Base-by-base conservation (phyloP, 2,329 filamentous ascomycete species). In the Aureobasidium melanogenum region DNA sequence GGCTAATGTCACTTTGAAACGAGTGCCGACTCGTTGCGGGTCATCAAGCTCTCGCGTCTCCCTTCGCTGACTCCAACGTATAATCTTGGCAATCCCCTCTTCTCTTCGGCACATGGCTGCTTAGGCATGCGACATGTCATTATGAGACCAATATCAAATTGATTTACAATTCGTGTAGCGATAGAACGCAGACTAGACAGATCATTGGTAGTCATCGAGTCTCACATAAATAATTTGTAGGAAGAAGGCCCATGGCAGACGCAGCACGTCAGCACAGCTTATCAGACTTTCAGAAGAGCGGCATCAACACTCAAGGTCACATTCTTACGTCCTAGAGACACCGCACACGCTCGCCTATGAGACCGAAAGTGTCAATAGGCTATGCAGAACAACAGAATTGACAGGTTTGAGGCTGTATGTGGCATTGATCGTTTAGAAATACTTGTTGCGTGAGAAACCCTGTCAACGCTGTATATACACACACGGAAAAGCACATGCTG, bases 61-160 rank as follows among this genome's bases (percentile, higher is more conserved):
- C 54, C 54, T 57, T 46, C 9, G 28, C 30, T 28, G 54, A 57
- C 41, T 57, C 41, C 30, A 47, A 47, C 54, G 54, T n/a, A 36
- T 36, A 46, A 10, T 34, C 32, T 43, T 41, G 38, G 41, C 43
- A 30, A n/a, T 39, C 26, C 26, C 36, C 19, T 32, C 51, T 54
- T 22, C 51, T 54, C 51, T 39, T 30, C 24, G 41, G 52, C 52
- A 54, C 51, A 26, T 36, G 32, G 32, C 3, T 12, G 2, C 10
- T 36, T 1, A 26, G 9, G 36, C 50, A 54, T 28, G 24, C 34
- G 3, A 22, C 19, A 38, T 52, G 50, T 28, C 32, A 52, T 24
- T 41, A 26, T 36, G 22, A 30, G 7, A 6, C 9, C 15, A 30
- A 30, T 12, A 26, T 2, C 24, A n/a, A 30, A 28, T 7, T 28